Evolutionary conservation across 441 rosid species (phyloP).

Genomic region (Francoa sonchifolia): DNA sequence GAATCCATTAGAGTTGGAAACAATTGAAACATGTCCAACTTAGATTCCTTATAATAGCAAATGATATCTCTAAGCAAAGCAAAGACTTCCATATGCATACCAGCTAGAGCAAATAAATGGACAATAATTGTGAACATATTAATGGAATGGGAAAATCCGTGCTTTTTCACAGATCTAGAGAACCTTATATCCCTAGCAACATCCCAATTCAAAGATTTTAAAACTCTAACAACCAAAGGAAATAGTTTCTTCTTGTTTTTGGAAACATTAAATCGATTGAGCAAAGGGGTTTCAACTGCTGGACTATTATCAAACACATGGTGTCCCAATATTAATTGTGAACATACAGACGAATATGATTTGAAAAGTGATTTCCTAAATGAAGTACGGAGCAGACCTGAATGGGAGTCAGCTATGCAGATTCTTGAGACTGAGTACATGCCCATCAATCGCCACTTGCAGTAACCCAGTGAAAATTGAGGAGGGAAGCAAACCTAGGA

Average conservation of each 20-base stretch:
- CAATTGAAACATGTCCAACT: conserved; percentile 24
- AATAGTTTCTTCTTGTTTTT: conserved; percentile 9
- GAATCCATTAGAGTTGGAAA: conserved; percentile 27
- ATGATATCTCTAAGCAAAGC: conserved; percentile 30
- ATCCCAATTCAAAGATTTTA: conserved; percentile 40
- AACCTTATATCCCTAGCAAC: conserved; percentile 17
- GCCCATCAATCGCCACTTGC: too few species aligned
- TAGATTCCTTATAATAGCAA: conserved; percentile 16
- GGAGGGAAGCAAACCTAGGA: too few species aligned
- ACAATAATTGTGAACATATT: conserved; percentile 21
- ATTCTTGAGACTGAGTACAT: too few species aligned
- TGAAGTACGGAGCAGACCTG: too few species aligned
- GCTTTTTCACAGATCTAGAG: conserved; percentile 11
- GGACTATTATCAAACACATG: neutral
- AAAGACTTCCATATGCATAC: conserved; percentile 28
- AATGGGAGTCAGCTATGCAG: too few species aligned
- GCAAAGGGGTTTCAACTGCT: neutral
- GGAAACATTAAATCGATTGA: neutral
- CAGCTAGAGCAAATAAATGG: conserved; percentile 24
- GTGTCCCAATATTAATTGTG: too few species aligned
- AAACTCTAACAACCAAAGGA: conserved; percentile 20
- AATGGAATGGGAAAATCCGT: conserved; percentile 25
- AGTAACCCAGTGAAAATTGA: too few species aligned
- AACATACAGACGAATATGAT: too few species aligned
- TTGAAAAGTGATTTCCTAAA: too few species aligned